Conservation (phyloP, 2,329 filamentous ascomycete species). For the Herpotrichia juniperi region DNA sequence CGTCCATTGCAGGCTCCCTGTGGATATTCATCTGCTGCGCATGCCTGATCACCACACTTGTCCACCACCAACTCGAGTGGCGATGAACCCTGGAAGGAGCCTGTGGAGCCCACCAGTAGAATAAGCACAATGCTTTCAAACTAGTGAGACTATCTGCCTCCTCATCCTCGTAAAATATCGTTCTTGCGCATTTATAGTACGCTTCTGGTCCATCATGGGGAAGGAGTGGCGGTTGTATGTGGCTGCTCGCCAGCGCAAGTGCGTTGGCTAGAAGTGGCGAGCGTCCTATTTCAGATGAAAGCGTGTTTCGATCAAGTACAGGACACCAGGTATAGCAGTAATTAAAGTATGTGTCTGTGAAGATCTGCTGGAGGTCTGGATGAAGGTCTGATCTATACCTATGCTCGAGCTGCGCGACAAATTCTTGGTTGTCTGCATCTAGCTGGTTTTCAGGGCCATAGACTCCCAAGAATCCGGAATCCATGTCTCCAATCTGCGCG, state of each 20-base stretch:
- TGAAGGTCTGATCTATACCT: constrained; percentile 17
- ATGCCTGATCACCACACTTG: constrained; percentile 27
- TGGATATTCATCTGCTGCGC: constrained; percentile 31
- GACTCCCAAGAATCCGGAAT: constrained; percentile 23
- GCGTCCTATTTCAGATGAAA: constrained; percentile 19
- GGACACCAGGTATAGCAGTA: constrained; percentile 31
- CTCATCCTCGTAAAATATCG: constrained; percentile 27
- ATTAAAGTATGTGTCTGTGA: constrained; percentile 25
- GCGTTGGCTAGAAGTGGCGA: constrained; percentile 27
- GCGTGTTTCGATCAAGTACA: constrained; percentile 21
- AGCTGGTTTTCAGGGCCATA: constrained; percentile 26
- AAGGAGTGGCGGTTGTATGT: constrained; percentile 25
- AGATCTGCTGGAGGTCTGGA: constrained; percentile 26
- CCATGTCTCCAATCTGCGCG: constrained; percentile 22
- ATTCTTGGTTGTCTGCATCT: constrained; percentile 25
- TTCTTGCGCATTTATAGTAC: constrained; percentile 26
- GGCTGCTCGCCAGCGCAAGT: constrained; percentile 23
- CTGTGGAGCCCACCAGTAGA: constrained; percentile 31
- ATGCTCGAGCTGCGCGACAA: constrained; percentile 27
- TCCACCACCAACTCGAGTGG: constrained; percentile 27
- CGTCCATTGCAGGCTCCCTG: constrained; percentile 19
- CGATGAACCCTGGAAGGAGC: constrained; percentile 23
- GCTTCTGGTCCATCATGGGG: constrained; percentile 24
- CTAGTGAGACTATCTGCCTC: constrained; percentile 24
- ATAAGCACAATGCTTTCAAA: constrained; percentile 24